Evolutionary conservation across 2,329 filamentous ascomycete genomes (phyloP).

Genomic region (Metarhizium rileyi): DNA sequence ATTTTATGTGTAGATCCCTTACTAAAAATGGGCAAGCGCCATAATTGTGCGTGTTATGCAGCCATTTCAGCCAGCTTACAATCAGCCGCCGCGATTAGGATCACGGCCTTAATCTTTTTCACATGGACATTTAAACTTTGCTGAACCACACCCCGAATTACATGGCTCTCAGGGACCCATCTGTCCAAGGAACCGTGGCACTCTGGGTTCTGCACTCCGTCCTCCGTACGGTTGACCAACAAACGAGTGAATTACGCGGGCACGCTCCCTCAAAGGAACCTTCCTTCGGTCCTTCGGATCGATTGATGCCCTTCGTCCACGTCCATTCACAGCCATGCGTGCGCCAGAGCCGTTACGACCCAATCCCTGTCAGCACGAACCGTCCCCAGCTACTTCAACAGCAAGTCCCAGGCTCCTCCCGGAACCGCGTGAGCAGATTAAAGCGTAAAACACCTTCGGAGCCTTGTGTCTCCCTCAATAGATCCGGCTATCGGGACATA

Average conservation of each 20-base stretch:
- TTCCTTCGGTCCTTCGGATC: neutral
- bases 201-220: too few species aligned
- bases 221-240: too few species aligned
- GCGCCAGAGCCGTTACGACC: neutral
- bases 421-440: neutral
- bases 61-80: too few species aligned
- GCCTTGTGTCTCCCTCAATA: neutral
- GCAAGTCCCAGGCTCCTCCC: neutral
- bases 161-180: too few species aligned
- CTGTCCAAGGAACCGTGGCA: too few species aligned
- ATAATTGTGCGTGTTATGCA: too few species aligned
- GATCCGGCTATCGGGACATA: neutral
- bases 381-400: neutral
- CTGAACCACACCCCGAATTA: neutral
- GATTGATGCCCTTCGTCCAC: neutral
- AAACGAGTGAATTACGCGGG: neutral
- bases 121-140: neutral
- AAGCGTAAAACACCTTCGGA: too few species aligned
- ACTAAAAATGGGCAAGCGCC: too few species aligned
- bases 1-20: too few species aligned
- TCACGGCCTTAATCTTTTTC: neutral
- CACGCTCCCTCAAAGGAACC: neutral
- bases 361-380: neutral
- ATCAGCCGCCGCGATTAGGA: too few species aligned
- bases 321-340: neutral